Conservation (phyloP, 495 filamentous ascomycete species). For the Hypoxylon subgilvum region DNA sequence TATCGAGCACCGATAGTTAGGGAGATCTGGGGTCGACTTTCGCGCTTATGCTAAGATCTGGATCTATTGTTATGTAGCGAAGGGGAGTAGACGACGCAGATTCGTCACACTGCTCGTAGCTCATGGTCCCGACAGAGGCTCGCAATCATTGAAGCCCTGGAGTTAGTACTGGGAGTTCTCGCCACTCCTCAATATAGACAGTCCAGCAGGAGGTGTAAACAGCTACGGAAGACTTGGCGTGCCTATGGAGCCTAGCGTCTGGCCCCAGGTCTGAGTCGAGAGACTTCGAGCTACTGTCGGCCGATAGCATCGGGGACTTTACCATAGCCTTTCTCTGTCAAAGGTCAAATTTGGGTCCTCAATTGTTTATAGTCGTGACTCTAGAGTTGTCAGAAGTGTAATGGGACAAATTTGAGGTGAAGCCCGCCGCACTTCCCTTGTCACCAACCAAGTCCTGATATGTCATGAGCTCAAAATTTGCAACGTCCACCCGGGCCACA, state of each 20-base stretch:
- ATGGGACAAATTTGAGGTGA: too few relatives aligned
- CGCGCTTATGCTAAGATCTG: not conserved
- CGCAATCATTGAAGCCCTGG: not conserved
- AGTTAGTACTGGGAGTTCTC: too few relatives aligned
- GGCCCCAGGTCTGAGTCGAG: constrained; percentile 18
- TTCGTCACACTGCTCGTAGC: not conserved
- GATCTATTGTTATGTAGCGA: not conserved
- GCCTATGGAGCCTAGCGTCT: not conserved
- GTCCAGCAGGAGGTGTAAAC: not conserved
- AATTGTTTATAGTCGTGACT: not conserved
- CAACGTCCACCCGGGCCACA: too few relatives aligned
- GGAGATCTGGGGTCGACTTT: constrained; percentile 5
- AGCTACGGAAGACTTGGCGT: not conserved
- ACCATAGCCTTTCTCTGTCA: not conserved
- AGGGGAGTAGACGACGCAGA: not conserved
- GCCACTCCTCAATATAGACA: not conserved
- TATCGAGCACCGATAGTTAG: constrained; percentile 1
- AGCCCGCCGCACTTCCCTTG: too few relatives aligned
- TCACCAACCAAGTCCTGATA: too few relatives aligned
- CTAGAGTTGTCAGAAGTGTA: not conserved
- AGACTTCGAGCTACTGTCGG: constrained; percentile 19
- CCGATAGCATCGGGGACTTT: not conserved
- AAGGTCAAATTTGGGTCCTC: not conserved
- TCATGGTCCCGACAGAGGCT: not conserved
- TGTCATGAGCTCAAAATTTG: too few relatives aligned